A percentile compares a stretch with the other conserved stretches of the same genome.
Conservation (phyloP, 2,329 filamentous ascomycete species). For the Penicillium sp. region DNA sequence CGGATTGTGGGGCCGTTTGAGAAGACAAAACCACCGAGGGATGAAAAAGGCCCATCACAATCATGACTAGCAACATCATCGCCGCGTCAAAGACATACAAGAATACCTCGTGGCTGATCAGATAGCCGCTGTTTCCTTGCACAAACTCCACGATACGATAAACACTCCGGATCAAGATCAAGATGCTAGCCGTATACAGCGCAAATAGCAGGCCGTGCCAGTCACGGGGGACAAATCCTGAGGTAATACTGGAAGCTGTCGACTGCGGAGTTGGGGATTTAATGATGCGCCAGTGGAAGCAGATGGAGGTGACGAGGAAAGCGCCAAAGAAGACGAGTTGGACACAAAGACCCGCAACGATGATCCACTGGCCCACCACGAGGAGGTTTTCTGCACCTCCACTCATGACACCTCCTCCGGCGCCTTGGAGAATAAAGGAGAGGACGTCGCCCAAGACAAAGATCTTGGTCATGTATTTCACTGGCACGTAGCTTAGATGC, state of each 20-base stretch:
- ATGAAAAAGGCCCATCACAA: not conserved
- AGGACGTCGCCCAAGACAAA: constrained; percentile 52
- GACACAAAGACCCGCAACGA: constrained; percentile 11
- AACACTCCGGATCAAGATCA: constrained; percentile 30
- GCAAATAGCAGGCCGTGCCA: not conserved
- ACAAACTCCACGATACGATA: constrained; percentile 31
- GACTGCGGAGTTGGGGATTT: not conserved
- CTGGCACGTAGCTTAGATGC: constrained; percentile 41
- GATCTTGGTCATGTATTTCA: constrained; percentile 48
- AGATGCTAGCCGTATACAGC: constrained; percentile 20
- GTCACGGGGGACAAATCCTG: not conserved
- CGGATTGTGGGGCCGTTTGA: too few species aligned
- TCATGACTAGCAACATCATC: constrained; percentile 22
- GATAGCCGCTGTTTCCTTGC: constrained; percentile 25
- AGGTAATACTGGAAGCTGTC: not conserved
- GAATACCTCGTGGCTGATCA: constrained; percentile 27
- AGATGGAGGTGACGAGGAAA: constrained; percentile 2
- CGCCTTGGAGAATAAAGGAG: constrained; percentile 48
- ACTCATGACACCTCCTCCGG: constrained; percentile 8
- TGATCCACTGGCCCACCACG: not conserved
- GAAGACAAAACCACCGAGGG: not conserved
- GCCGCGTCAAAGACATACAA: constrained; percentile 32
- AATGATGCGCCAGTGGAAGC: constrained; percentile 8
- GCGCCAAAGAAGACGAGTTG: constrained; percentile 12
- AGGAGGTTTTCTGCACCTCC: not conserved